These are phyloP conservation scores for Pseudogymnoascus sp. DNA, from an alignment of 2,329 filamentous ascomycete genomes.

Conservation along the genomic window DNA sequence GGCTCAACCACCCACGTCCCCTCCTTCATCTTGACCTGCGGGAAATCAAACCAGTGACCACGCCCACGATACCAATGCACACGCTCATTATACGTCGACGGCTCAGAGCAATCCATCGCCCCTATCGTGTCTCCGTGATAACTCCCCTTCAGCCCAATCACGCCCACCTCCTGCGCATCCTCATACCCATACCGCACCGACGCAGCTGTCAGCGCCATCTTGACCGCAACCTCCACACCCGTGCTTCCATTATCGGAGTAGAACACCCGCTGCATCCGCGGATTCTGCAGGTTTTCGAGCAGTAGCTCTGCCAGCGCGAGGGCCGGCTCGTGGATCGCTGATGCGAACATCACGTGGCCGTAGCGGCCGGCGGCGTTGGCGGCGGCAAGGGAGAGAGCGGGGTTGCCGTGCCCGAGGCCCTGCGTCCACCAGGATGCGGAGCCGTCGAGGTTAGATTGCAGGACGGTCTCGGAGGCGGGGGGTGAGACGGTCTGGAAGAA, in stretches of 20 bases:
- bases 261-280: constrained; percentile 63
- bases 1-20: constrained; percentile 56
- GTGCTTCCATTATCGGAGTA: constrained; percentile 82
- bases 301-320: constrained; percentile 60
- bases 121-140: constrained; percentile 88
- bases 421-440: constrained; percentile 92
- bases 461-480: constrained; percentile 24
- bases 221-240: constrained; percentile 74
- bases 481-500: constrained; percentile 56
- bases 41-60: constrained; percentile 77
- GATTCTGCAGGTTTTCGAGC: constrained; percentile 52
- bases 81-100: constrained; percentile 69
- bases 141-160: constrained; percentile 69
- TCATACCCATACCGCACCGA: constrained; percentile 60
- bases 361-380: constrained; percentile 78
- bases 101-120: constrained; percentile 78
- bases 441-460: constrained; percentile 68
- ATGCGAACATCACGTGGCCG: constrained; percentile 83
- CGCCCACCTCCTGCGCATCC: constrained; percentile 47
- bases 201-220: constrained; percentile 72
- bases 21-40: constrained; percentile 57
- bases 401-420: constrained; percentile 73
- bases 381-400: constrained; percentile 62
- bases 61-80: constrained; percentile 79
- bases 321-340: constrained; percentile 71